A percentile compares a stretch with the other conserved stretches of the same genome.
Conservation (phyloP, 768 basidiomycete genomes). For the Mrakia blollopis region DNA sequence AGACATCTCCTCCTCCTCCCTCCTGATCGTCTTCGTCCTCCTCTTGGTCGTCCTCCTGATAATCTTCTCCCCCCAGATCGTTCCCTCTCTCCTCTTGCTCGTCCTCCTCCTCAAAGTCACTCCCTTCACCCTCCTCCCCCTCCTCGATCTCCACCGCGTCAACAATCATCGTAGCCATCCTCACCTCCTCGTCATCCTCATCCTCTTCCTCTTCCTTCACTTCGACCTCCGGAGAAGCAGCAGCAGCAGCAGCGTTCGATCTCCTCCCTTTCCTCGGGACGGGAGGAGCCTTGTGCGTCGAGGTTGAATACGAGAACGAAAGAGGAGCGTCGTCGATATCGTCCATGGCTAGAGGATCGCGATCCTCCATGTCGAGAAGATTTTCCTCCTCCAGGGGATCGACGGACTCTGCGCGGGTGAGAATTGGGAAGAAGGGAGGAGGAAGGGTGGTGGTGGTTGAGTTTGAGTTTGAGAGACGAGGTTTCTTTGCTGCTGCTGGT, state of each 20-base stretch:
- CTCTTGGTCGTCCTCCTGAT: too few relatives aligned
- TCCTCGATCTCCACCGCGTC: background rate
- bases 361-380: background rate
- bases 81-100: background rate
- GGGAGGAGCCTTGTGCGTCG: background rate
- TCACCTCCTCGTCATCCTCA: background rate
- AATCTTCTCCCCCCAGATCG: too few relatives aligned
- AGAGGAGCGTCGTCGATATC: background rate
- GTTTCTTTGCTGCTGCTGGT: background rate
- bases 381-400: constrained; percentile 1
- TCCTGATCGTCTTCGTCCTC: too few relatives aligned
- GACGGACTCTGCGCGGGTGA: background rate
- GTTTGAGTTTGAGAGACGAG: background rate
- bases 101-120: background rate
- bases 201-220: constrained; percentile 4
- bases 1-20: too few relatives aligned
- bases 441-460: background rate
- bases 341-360: background rate
- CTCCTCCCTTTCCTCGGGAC: background rate
- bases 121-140: background rate
- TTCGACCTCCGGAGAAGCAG: background rate
- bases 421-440: too few relatives aligned
- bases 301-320: background rate
- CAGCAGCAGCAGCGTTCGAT: background rate
- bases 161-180: background rate